Percentiles rank a stretch among this genome's conserved stretches.
These are phyloP conservation scores for Colletotrichum euphorbiae DNA, from an alignment of 2,329 filamentous ascomycete species.

Conservation along the genomic window DNA sequence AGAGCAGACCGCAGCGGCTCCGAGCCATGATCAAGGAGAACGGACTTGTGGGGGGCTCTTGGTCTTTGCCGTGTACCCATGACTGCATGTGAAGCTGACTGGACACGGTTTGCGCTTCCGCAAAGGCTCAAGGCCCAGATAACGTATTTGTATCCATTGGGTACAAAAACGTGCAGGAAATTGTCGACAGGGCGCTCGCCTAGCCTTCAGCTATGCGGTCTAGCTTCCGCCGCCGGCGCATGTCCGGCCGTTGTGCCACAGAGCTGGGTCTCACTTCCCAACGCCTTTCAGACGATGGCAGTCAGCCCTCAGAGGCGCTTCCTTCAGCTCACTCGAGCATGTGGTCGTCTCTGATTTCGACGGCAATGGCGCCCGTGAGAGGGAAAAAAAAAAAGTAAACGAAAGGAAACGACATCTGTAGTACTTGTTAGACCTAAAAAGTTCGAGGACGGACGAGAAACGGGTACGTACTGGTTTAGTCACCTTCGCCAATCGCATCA, in stretches of 20 bases:
- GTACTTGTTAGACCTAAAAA: slow-evolving; percentile 14
- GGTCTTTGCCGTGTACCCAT: slow-evolving; percentile 16
- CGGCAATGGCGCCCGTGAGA: not conserved
- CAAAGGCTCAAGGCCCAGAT: slow-evolving; percentile 23
- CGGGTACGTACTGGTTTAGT: slow-evolving; percentile 34
- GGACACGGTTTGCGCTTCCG: slow-evolving; percentile 17
- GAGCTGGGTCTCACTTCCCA: slow-evolving; percentile 5
- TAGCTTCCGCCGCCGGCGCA: slow-evolving; percentile 33
- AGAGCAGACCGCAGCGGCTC: slow-evolving; percentile 22
- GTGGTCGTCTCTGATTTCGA: not conserved
- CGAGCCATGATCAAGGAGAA: slow-evolving; percentile 22
- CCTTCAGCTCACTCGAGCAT: not conserved
- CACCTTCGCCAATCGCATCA: slow-evolving; percentile 36
- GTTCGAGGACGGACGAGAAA: slow-evolving; percentile 3
- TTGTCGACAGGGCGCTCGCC: slow-evolving; percentile 26
- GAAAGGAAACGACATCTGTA: not conserved
- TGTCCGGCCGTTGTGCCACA: not conserved
- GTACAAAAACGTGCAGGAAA: not conserved
- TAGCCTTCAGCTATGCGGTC: not conserved
- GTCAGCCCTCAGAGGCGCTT: not conserved
- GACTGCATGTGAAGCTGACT: slow-evolving; percentile 33
- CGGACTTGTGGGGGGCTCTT: slow-evolving; percentile 18
- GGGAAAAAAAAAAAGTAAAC: not conserved
- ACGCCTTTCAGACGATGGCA: not conserved
- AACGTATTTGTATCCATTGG: not conserved